Evolutionary conservation across 108 stramenopile species (phyloP).

Genomic region (Skeletonema potamos): DNA sequence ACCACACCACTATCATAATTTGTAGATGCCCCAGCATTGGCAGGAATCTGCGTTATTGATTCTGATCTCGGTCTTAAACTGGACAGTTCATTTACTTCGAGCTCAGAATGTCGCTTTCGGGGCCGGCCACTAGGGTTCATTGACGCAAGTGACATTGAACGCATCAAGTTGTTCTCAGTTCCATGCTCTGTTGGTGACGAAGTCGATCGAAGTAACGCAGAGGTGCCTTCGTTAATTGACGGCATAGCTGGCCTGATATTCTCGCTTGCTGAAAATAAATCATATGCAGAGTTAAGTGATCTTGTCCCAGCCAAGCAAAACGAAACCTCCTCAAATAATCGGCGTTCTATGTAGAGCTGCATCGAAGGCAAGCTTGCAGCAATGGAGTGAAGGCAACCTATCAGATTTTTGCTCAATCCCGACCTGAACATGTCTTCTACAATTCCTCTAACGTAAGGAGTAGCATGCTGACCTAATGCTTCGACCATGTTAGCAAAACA

Average conservation of each 20-base stretch:
- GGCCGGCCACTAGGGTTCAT: conserved; percentile 30
- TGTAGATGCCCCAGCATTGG: background rate
- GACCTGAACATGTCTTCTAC: conserved; percentile 91
- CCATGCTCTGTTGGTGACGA: background rate
- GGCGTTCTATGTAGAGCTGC: conserved; percentile 67
- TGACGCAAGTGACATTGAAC: conserved; percentile 29
- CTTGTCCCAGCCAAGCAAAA: conserved; percentile 70
- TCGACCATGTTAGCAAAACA: conserved; percentile 92
- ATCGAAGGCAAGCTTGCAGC: conserved; percentile 73
- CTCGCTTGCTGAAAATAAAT: conserved; percentile 16
- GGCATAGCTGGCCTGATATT: conserved; percentile 29
- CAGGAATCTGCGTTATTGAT: background rate
- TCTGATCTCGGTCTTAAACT: background rate
- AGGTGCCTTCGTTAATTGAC: conserved; percentile 2
- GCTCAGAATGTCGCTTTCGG: conserved; percentile 11
- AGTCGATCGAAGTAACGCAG: background rate
- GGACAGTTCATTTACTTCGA: background rate
- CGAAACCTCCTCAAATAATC: conserved; percentile 88
- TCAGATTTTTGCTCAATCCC: conserved; percentile 86
- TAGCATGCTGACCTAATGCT: conserved; percentile 78
- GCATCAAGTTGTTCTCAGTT: conserved; percentile 20
- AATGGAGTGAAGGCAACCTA: conserved; percentile 86
- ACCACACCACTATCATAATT: background rate
- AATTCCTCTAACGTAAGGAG: conserved; percentile 66
- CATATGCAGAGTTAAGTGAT: conserved; percentile 35